phyloP scores from a whole-genome alignment of 768 basidiomycete genomes.

The Russula olivacea region DNA sequence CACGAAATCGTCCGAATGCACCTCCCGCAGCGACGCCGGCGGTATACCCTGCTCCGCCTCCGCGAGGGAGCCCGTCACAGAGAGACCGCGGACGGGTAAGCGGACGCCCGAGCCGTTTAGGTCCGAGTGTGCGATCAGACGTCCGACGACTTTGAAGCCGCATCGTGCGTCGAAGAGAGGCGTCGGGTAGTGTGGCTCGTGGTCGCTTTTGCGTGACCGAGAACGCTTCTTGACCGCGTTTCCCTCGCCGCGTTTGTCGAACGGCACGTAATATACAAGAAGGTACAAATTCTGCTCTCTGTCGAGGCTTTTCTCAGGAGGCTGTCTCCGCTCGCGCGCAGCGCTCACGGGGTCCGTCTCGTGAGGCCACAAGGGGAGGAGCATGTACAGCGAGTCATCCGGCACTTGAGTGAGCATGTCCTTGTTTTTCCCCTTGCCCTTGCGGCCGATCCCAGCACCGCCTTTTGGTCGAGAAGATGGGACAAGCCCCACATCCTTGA shows the following conservation, averaged over 20 bases:
- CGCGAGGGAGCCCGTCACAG: conserved; percentile 54
- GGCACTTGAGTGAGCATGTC: conserved; percentile 58
- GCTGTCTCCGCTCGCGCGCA: conserved; percentile 23
- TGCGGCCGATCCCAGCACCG: conserved; percentile 26
- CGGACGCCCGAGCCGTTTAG: conserved; percentile 68
- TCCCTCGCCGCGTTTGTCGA: conserved; percentile 34
- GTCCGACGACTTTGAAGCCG: conserved; percentile 68
- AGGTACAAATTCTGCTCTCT: conserved; percentile 60
- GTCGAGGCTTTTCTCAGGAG: conserved; percentile 33
- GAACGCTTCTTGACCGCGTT: conserved; percentile 41
- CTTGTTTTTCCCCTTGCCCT: conserved; percentile 20
- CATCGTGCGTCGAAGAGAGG: conserved; percentile 42
- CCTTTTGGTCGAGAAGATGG: conserved; percentile 40
- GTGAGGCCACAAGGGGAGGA: conserved; percentile 78
- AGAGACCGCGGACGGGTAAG: conserved; percentile 63
- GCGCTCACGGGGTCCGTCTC: conserved; percentile 49
- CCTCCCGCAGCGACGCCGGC: conserved; percentile 35
- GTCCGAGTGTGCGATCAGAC: conserved; percentile 66
- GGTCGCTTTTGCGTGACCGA: conserved; percentile 34
- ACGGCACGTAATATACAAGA: conserved; percentile 73
- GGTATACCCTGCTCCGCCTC: conserved; percentile 36
- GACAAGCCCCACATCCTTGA: conserved; percentile 73
- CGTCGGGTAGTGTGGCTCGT: conserved; percentile 28
- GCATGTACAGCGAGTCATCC: conserved; percentile 70
- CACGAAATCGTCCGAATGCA: conserved; percentile 38